Conservation (phyloP, 2,329 filamentous ascomycete genomes). For the Colletotrichum spaethianum region DNA sequence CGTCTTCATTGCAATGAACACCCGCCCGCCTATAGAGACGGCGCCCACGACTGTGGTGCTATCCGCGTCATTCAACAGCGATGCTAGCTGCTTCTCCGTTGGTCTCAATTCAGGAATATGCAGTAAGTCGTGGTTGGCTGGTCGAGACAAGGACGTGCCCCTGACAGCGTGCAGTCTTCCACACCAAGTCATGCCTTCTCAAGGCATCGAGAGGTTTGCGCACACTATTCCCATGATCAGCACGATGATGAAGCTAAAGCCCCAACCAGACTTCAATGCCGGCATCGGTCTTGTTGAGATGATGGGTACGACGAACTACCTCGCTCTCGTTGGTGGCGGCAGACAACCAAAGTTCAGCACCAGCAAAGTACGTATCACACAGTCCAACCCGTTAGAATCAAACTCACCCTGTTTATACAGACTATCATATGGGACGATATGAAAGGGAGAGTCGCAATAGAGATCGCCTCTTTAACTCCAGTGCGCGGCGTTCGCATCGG, state of each 20-base stretch:
- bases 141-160: background rate
- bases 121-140: conserved; percentile 68
- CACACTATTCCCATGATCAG: background rate
- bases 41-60: conserved; percentile 82
- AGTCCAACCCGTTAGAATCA: background rate
- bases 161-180: conserved; percentile 72
- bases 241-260: background rate
- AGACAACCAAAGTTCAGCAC: conserved; percentile 87
- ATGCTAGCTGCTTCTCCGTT: conserved; percentile 87
- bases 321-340: conserved; percentile 91
- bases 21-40: conserved; percentile 86
- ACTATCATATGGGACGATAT: conserved; percentile 94
- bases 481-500: conserved; percentile 82
- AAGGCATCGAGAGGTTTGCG: conserved; percentile 67
- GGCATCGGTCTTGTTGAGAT: conserved; percentile 88
- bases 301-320: conserved; percentile 88
- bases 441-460: conserved; percentile 78
- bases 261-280: conserved; percentile 77
- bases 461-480: conserved; percentile 86
- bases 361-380: conserved; percentile 75
- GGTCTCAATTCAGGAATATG: conserved; percentile 90
- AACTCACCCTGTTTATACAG: conserved; percentile 52
- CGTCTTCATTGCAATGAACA: conserved; percentile 77
- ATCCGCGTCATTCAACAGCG: conserved; percentile 88
- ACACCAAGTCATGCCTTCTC: conserved; percentile 79